A percentile compares a stretch with the other conserved stretches of the same genome.
These are phyloP conservation scores for Aspergillaceae sp. DNA, from an alignment of 2,329 filamentous ascomycete species.

Conservation along the genomic window DNA sequence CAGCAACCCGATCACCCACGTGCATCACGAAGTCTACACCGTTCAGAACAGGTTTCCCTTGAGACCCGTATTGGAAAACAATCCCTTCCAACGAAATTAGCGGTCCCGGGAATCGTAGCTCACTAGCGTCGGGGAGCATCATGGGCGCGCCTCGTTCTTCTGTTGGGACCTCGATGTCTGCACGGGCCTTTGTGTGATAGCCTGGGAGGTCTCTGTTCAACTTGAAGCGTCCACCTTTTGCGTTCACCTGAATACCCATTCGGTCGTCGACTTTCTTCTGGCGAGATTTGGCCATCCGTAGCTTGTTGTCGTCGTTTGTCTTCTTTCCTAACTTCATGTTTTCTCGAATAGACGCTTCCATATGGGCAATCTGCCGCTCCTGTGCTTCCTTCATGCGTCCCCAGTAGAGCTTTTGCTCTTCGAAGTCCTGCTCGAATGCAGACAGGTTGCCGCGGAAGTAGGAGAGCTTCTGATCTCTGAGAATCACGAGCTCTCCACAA, in stretches of 20 bases:
- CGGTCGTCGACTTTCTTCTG: conserved; percentile 79
- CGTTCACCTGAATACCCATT: conserved; percentile 65
- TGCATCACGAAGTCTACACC: conserved; percentile 61
- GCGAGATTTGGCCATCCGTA: conserved; percentile 74
- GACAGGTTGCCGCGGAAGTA: conserved; percentile 69
- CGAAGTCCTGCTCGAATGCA: conserved; percentile 59
- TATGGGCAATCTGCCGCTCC: conserved; percentile 70
- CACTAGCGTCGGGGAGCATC: conserved; percentile 53
- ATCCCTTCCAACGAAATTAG: conserved; percentile 64
- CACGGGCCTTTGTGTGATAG: conserved; percentile 50
- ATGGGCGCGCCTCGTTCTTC: conserved; percentile 53
- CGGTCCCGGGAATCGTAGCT: conserved; percentile 66
- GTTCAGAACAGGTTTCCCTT: conserved; percentile 45
- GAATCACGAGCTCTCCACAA: conserved; percentile 65
- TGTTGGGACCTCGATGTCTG: conserved; percentile 61
- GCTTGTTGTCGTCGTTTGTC: conserved; percentile 73
- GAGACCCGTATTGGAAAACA: conserved; percentile 53
- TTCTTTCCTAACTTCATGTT: conserved; percentile 68
- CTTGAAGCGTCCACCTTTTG: conserved; percentile 68
- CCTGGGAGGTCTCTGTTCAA: conserved; percentile 65
- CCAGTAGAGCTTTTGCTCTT: conserved; percentile 58
- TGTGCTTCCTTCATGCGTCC: conserved; percentile 72
- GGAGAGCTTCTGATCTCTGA: conserved; percentile 62
- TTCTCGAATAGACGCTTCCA: conserved; percentile 66
- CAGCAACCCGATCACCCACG: conserved; percentile 63